Conservation (phyloP, 805 yeast species). For the Yamadazyma akitaensis region DNA sequence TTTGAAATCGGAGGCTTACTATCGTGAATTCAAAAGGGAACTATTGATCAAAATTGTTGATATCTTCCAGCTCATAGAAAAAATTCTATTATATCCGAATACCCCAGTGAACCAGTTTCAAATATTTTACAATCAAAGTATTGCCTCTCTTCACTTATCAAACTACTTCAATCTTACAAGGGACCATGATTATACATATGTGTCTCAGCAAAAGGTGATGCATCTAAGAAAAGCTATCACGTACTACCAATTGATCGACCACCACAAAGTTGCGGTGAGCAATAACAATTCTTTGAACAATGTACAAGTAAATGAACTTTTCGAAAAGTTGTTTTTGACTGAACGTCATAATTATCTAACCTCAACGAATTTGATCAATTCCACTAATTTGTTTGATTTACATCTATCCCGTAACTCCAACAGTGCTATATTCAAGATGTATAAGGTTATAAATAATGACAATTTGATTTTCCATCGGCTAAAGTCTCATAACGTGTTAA, state of each 20-base stretch:
- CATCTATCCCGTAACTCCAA: conserved; percentile 4
- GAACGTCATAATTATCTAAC: conserved; percentile 25
- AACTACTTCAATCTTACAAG: conserved; percentile 27
- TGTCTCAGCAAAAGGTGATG: conserved; percentile 28
- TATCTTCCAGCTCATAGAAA: conserved; percentile 22
- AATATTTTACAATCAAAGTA: conserved; percentile 29
- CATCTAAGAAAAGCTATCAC: conserved; percentile 27
- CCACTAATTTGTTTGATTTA: conserved; percentile 13
- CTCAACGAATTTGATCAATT: conserved; percentile 14
- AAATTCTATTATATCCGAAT: conserved; percentile 16
- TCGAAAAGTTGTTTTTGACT: conserved; percentile 25
- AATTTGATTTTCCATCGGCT: conserved; percentile 16
- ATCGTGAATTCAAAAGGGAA: conserved; percentile 32
- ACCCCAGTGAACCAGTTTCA: conserved; percentile 21
- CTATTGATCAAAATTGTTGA: conserved; percentile 29
- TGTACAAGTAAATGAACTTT: conserved; percentile 28
- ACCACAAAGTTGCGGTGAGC: conserved; percentile 14
- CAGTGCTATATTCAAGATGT: conserved; percentile 8
- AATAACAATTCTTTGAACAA: conserved; percentile 16
- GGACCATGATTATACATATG: conserved; percentile 9
- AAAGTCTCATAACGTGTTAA: conserved; percentile 15
- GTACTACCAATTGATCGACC: conserved; percentile 29
- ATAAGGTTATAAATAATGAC: conserved; percentile 16
- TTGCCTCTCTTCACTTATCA: conserved; percentile 26
- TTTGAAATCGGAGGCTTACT: conserved; percentile 50